A percentile compares a stretch with the other conserved stretches of the same genome.
Conservation (phyloP, 2,329 filamentous ascomycete genomes). For the Penicillium sp. region DNA sequence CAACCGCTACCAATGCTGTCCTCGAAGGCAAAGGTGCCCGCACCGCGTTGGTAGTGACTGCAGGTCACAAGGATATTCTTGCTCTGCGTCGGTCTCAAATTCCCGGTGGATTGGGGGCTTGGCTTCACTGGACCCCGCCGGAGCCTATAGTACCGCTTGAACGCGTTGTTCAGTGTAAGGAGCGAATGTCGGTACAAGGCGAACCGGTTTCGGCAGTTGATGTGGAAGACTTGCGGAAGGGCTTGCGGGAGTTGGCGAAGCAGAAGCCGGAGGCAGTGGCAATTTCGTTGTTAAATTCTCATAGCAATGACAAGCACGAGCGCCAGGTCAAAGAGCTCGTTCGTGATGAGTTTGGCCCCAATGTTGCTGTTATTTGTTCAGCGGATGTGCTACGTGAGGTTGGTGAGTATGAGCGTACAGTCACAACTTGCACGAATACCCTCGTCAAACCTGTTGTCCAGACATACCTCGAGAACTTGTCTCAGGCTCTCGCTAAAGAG, state of each 20-base stretch:
- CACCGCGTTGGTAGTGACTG: slow-evolving; percentile 52
- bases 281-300: slow-evolving; percentile 54
- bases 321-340: slow-evolving; percentile 43
- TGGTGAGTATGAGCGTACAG: slow-evolving; percentile 55
- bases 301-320: slow-evolving; percentile 51
- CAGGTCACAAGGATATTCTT: slow-evolving; percentile 56
- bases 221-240: slow-evolving; percentile 41
- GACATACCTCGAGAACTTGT: slow-evolving; percentile 49
- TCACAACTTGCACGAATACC: slow-evolving; percentile 54
- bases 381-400: slow-evolving; percentile 53
- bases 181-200: slow-evolving; percentile 51
- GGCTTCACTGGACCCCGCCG: slow-evolving; percentile 54
- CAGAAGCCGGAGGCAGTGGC: slow-evolving; percentile 52
- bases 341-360: slow-evolving; percentile 48
- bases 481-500: slow-evolving; percentile 44
- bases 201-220: slow-evolving; percentile 47
- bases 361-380: slow-evolving; percentile 52
- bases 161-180: slow-evolving; percentile 50
- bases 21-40: slow-evolving; percentile 56
- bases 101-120: slow-evolving; percentile 55
- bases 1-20: slow-evolving; percentile 55
- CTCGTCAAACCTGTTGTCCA: slow-evolving; percentile 55
- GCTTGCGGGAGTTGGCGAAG: slow-evolving; percentile 43
- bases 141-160: slow-evolving; percentile 56
- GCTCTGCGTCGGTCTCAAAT: slow-evolving; percentile 54